Percentiles rank a stretch among this genome's conserved stretches.
These are phyloP conservation scores for Neocucurbitaria cava DNA, from an alignment of 2,329 filamentous ascomycete species.

Conservation along the genomic window DNA sequence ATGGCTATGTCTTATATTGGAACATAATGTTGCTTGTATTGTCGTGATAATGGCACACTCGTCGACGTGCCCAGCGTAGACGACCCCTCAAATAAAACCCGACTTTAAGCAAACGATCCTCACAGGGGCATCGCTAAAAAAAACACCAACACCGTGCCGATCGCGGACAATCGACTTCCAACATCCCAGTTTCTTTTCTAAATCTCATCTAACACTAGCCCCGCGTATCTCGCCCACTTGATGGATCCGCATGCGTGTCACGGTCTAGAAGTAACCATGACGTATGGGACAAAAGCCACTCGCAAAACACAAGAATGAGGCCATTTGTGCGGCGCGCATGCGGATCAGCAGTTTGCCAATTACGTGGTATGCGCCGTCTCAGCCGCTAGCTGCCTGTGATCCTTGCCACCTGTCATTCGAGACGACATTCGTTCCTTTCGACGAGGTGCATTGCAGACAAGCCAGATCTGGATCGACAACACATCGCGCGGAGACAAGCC, in stretches of 20 bases:
- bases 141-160: too few species aligned
- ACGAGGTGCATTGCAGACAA: constrained; percentile 10
- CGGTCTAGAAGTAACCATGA: constrained; percentile 31
- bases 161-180: too few species aligned
- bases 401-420: constrained; percentile 4
- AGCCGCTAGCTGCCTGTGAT: constrained; percentile 1
- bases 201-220: too few species aligned
- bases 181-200: too few species aligned
- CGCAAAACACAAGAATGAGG: background rate
- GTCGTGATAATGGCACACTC: too few species aligned
- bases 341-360: background rate
- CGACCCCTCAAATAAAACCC: too few species aligned
- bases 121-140: too few species aligned
- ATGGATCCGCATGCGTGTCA: background rate
- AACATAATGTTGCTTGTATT: too few species aligned
- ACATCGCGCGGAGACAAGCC: constrained; percentile 11
- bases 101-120: too few species aligned
- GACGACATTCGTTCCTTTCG: constrained; percentile 10
- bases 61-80: too few species aligned
- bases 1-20: too few species aligned
- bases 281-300: constrained; percentile 35
- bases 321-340: background rate
- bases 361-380: background rate
- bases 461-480: constrained; percentile 8
- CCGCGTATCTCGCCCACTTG: too few species aligned